phyloP scores from a whole-genome alignment of 306 rosid species.

The Trichosanthes truncata region DNA sequence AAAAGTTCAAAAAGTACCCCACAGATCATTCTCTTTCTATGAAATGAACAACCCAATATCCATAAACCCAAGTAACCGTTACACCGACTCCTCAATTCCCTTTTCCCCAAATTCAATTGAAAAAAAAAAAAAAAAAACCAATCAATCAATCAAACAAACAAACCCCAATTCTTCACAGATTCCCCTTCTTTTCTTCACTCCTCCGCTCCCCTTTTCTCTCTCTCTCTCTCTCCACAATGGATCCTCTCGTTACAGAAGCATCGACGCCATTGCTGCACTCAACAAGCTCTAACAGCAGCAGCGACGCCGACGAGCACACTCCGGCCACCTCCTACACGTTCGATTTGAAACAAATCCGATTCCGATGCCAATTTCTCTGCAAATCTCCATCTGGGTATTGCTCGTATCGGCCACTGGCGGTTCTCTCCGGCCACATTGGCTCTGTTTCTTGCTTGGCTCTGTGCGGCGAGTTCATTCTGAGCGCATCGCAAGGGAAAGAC shows the following conservation, averaged over 20 bases:
- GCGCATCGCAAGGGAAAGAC: slow-evolving; percentile 83
- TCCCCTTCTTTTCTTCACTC: slow-evolving; percentile 1
- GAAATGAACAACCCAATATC: slow-evolving; percentile 14
- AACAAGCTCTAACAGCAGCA: slow-evolving; percentile 18
- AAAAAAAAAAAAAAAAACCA: neutral
- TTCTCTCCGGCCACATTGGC: slow-evolving; percentile 69
- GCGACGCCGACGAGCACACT: slow-evolving; percentile 31
- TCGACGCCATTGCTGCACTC: slow-evolving; percentile 30
- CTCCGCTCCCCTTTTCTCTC: slow-evolving; percentile 13
- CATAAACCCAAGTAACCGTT: slow-evolving; percentile 51
- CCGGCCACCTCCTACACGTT: slow-evolving; percentile 23
- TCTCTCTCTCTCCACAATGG: slow-evolving; percentile 13
- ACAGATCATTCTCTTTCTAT: slow-evolving; percentile 14
- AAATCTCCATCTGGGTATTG: slow-evolving; percentile 23
- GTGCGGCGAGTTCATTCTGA: slow-evolving; percentile 84
- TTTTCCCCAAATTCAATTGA: slow-evolving; percentile 9
- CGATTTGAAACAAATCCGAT: slow-evolving; percentile 11
- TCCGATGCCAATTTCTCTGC: slow-evolving; percentile 4
- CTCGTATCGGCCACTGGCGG: slow-evolving; percentile 48
- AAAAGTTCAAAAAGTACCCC: slow-evolving; percentile 12
- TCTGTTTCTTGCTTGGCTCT: slow-evolving; percentile 73
- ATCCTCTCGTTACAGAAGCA: slow-evolving; percentile 19
- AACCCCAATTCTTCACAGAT: neutral
- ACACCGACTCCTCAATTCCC: slow-evolving; percentile 15
- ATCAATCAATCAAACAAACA: neutral